Percentiles rank a stretch among this genome's conserved stretches.
Conservation (phyloP, 305 asterid species). For the Coffea humblotiana region DNA sequence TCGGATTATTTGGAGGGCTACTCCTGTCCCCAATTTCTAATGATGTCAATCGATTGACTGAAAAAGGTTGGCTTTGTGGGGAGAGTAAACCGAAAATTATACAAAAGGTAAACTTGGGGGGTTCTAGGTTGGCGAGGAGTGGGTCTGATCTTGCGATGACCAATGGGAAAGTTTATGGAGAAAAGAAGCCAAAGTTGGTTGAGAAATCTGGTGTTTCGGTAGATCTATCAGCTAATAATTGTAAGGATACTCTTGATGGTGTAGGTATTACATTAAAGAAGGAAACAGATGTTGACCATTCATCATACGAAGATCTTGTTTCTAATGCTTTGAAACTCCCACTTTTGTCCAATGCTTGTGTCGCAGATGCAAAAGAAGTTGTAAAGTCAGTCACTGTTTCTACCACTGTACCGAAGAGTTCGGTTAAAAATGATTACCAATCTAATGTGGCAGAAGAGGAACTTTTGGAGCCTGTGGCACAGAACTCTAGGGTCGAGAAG, state of each 20-base stretch:
- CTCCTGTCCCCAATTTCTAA: conserved; percentile 84
- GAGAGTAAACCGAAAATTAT: conserved; percentile 42
- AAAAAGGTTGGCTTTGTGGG: conserved; percentile 43
- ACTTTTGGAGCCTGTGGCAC: conserved; percentile 42
- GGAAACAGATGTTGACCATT: conserved; percentile 47
- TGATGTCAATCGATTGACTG: conserved; percentile 49
- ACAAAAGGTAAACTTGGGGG: conserved; percentile 37
- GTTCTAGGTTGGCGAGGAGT: conserved; percentile 37
- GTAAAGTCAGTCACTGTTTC: conserved; percentile 30
- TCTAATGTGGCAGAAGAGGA: conserved; percentile 45
- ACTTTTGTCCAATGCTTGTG: conserved; percentile 51
- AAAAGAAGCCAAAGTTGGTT: conserved; percentile 41
- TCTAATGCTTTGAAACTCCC: conserved; percentile 82
- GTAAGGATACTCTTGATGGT: conserved; percentile 26
- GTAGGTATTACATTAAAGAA: conserved; percentile 40
- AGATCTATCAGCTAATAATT: conserved; percentile 32
- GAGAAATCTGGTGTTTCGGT: conserved; percentile 33
- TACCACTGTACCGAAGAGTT: conserved; percentile 29
- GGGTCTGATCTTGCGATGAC: conserved; percentile 54
- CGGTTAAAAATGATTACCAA: conserved; percentile 35
- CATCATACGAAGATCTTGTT: conserved; percentile 75
- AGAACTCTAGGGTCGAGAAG: conserved; percentile 41
- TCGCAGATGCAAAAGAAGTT: conserved; percentile 30
- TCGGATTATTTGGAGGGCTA: conserved; percentile 38
- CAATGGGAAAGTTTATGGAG: conserved; percentile 41